Evolutionary conservation across 2,329 filamentous ascomycete species (phyloP), one percentile per base, ranked within the genome.

Genomic region (Albophoma yamanashiensis): DNA sequence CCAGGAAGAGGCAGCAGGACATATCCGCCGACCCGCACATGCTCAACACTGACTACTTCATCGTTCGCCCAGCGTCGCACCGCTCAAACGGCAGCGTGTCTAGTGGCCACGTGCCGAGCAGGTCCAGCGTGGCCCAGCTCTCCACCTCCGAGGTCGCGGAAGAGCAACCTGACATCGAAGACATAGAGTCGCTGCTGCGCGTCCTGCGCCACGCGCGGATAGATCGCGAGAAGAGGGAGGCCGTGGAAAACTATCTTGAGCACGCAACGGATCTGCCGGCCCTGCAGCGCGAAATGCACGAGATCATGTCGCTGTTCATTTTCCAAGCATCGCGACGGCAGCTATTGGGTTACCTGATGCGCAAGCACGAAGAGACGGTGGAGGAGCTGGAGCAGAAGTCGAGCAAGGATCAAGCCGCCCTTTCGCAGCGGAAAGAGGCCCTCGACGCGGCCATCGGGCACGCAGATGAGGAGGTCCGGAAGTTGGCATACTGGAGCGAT

Each of bases 201-300:
- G 82, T 84, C 2, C 73, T 99, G 59, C 88, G 86, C 63, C 76
- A 76, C 45, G 85, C 89, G 7, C 82, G 86, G 9, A 91, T 99
- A 65, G 94, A 99, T 70, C 84, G 94, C 40, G 93, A 97, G 76
- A 97, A 94, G 76, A 85, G 95, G 61, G 88, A 93, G 62, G 87
- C 88, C 0, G 82, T 97, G 27, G 86, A 89, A 67, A 89, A 84
- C 63, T 99, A 96, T 69, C 78, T 97, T n/a, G 78, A 86, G 50
- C 81, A 94, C 58, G 89, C 85, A 7, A 85, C 89, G 31, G 91
- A 97, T 66, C 76, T 97, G 36, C 80, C 81, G 59, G 89, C 91
- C 62, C 77, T 99, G 25, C 81, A 88, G 62, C 81, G 88, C 59
- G 80, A 87, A 70, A 93, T 96, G 81, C 88, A 90, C 59, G 85